Percentiles rank a stretch among this genome's conserved stretches.
Evolutionary conservation across 2,329 filamentous ascomycete genomes (phyloP).

Genomic region (Aspergillus chevalieri): DNA sequence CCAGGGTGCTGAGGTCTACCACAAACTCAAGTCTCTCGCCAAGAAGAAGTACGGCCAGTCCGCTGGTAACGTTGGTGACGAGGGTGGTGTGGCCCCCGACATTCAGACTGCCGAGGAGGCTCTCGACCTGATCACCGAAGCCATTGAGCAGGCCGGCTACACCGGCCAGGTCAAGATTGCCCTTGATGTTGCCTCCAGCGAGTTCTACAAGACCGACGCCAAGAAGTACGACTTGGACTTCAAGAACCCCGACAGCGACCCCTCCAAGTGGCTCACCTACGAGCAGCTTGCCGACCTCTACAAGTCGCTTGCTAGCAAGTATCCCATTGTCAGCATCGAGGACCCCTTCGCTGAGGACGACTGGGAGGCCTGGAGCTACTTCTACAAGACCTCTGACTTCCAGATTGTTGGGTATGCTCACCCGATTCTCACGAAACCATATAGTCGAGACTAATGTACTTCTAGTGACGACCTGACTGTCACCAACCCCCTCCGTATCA

Average conservation of each 20-base stretch:
- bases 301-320: slow-evolving; percentile 81
- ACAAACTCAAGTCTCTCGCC: slow-evolving; percentile 89
- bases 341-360: slow-evolving; percentile 99
- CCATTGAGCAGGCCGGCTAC: slow-evolving; percentile 94
- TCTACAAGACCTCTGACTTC: slow-evolving; percentile 98
- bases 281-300: slow-evolving; percentile 93
- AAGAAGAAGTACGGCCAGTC: slow-evolving; percentile 99
- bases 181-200: slow-evolving; percentile 98
- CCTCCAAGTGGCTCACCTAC: slow-evolving; percentile 96
- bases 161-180: slow-evolving; percentile 95
- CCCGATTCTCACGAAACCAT: neutral
- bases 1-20: slow-evolving; percentile 96
- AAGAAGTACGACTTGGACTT: slow-evolving; percentile 99
- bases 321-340: slow-evolving; percentile 98
- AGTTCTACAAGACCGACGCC: slow-evolving; percentile 95
- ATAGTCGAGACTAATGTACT: slow-evolving; percentile 7
- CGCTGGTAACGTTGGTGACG: slow-evolving; percentile 96
- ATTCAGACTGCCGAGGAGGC: slow-evolving; percentile 97
- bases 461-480: slow-evolving; percentile 88
- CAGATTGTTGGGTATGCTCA: slow-evolving; percentile 73
- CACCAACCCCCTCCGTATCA: slow-evolving; percentile 98
- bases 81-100: slow-evolving; percentile 98
- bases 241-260: slow-evolving; percentile 98
- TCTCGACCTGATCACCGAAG: slow-evolving; percentile 87
- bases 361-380: slow-evolving; percentile 99